Conservation (phyloP, 129 eudicot genomes). For the Tagetes erecta region DNA sequence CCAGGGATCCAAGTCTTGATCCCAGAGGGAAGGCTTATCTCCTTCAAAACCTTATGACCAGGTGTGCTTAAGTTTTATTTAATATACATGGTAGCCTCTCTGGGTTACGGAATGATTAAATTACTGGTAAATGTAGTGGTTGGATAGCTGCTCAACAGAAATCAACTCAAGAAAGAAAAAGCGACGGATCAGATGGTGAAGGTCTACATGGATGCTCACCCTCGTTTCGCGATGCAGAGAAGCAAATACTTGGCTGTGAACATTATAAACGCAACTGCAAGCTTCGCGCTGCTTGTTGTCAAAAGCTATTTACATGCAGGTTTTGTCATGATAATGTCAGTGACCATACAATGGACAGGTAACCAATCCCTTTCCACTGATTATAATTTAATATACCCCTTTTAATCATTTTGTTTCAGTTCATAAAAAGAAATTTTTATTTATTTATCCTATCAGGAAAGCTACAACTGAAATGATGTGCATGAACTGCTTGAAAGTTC, state of each 20-base stretch:
- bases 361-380: not conserved
- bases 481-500: conserved; percentile 80
- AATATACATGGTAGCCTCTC: not conserved
- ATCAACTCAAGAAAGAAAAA: conserved; percentile 56
- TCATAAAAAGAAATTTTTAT: not conserved
- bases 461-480: conserved; percentile 99
- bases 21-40: conserved; percentile 97
- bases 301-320: conserved; percentile 79
- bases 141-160: conserved; percentile 99
- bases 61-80: conserved; percentile 45
- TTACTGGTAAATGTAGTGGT: conserved; percentile 42
- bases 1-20: conserved; percentile 95
- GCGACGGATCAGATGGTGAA: conserved; percentile 54
- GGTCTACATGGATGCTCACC: conserved; percentile 71
- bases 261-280: conserved; percentile 96
- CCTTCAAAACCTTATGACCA: conserved; percentile 93
- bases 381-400: not conserved
- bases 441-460: conserved; percentile 50
- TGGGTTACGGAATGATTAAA: not conserved
- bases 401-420: not conserved
- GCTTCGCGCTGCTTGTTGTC: conserved; percentile 98
- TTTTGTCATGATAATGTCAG: conserved; percentile 99
- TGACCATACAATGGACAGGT: conserved; percentile 99
- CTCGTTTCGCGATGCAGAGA: conserved; percentile 78
- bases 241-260: conserved; percentile 79